Conservation (phyloP, 164 flowering plant species). For the Magnolia sinica region DNA sequence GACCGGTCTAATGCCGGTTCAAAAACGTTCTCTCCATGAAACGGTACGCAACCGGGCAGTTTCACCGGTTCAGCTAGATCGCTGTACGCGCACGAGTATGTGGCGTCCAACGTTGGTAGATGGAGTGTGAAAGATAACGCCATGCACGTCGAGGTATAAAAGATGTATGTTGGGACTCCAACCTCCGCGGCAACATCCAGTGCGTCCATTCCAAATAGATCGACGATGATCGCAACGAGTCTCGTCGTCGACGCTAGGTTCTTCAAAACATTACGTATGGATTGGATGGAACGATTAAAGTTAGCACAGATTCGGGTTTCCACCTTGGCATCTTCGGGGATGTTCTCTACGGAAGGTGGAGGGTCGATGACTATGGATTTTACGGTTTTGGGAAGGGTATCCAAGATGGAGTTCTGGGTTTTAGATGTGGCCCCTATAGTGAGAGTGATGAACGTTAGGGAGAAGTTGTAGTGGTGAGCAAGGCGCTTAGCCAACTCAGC, state of each 20-base stretch:
- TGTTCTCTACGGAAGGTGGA: slow-evolving; percentile 21
- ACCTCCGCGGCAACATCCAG: slow-evolving; percentile 36
- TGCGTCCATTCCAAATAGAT: slow-evolving; percentile 36
- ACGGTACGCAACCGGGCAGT: slow-evolving; percentile 35
- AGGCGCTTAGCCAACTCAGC: slow-evolving; percentile 38
- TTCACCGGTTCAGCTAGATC: slow-evolving; percentile 27
- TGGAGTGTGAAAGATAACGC: slow-evolving; percentile 23
- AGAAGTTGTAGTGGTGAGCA: slow-evolving; percentile 16
- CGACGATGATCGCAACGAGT: slow-evolving; percentile 33
- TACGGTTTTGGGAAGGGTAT: slow-evolving; percentile 23
- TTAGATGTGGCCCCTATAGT: slow-evolving; percentile 20
- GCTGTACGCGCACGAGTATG: slow-evolving; percentile 23
- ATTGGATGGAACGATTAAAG: slow-evolving; percentile 30
- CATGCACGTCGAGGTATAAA: slow-evolving; percentile 39
- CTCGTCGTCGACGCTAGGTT: background rate
- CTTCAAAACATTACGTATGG: slow-evolving; percentile 25
- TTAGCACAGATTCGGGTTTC: slow-evolving; percentile 31
- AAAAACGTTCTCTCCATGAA: slow-evolving; percentile 23
- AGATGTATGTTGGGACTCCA: slow-evolving; percentile 28
- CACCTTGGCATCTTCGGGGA: slow-evolving; percentile 16
- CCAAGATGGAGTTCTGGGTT: slow-evolving; percentile 19
- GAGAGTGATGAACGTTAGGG: slow-evolving; percentile 33
- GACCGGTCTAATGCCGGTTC: slow-evolving; percentile 30
- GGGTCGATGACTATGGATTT: slow-evolving; percentile 22
- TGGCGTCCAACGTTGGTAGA: slow-evolving; percentile 30